Evolutionary conservation across 139 green algal genomes (phyloP), one percentile per base, ranked within the genome.

Genomic region (Zygnema circumcarinatum): DNA sequence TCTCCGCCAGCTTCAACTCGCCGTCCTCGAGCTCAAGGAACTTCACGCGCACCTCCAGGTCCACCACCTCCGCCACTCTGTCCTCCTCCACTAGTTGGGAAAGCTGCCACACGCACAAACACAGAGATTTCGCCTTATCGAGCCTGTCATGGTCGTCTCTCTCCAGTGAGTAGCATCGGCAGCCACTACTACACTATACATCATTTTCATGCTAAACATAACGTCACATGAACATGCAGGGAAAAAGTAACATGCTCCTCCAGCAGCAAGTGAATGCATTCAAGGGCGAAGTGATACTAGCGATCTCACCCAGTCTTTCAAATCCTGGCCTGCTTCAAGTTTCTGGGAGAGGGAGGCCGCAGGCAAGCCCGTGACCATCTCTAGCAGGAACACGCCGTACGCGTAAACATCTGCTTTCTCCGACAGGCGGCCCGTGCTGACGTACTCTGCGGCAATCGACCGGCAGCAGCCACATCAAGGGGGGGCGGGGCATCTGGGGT

Each of bases 381-480:
- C 69, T 11, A 78, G 16, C 69, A 78, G 36, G 35, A 78, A 53
- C 35, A 78, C 69, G 7, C 69, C 69, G 36, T 78, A 78, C 7
- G 35, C 69, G 36, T 53, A 78, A 3, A 78, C 69, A 41, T 78
- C 69, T 16, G 69, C 36, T 11, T 78, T 78, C 69, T 78, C 69
- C 11, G 69, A 36, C 7, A 42, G 36, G 35, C 36, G 35, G 7
- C 69, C 69, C 35, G 69, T 78, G 35, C 7, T 29, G 69, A 78
- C 11, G 69, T 78, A 78, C 16, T 78, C 69, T 78, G 69, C 69
- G n/a, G n/a, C n/a, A n/a, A n/a, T 72, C 56, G 29, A 72, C 29
- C 56, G n/a, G n/a, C n/a, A n/a, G n/a, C n/a, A n/a, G n/a, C n/a
- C n/a, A n/a, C n/a, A n/a, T n/a, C n/a, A n/a, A n/a, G n/a, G n/a